Evolutionary conservation across 805 yeast genomes (phyloP).

Genomic region (Starmerella potacharoeniae): DNA sequence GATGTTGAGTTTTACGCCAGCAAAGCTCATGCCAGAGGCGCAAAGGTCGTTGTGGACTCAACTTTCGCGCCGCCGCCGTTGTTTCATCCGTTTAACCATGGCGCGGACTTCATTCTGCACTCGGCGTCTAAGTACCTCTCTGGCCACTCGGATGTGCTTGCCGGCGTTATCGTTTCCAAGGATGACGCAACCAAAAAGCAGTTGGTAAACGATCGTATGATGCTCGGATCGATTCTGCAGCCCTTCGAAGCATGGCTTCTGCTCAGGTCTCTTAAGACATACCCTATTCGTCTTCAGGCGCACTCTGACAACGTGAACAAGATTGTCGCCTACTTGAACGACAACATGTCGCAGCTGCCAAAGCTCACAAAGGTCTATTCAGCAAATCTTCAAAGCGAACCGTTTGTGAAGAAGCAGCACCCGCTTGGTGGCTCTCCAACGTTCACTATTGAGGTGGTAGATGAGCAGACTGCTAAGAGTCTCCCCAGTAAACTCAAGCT

Average conservation of each 20-base stretch:
- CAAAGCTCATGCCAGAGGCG: conserved; percentile 65
- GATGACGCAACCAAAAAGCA: conserved; percentile 39
- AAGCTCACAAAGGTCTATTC: conserved; percentile 73
- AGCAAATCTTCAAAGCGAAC: conserved; percentile 48
- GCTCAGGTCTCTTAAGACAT: conserved; percentile 81
- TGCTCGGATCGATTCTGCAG: conserved; percentile 80
- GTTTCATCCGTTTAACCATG: conserved; percentile 64
- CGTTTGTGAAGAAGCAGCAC: conserved; percentile 61
- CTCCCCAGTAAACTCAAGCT: conserved; percentile 64
- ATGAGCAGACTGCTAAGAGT: conserved; percentile 60
- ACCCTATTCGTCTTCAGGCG: conserved; percentile 66
- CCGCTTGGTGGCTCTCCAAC: conserved; percentile 86
- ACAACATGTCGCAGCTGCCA: conserved; percentile 30
- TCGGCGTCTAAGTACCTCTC: conserved; percentile 84
- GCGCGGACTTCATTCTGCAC: conserved; percentile 82
- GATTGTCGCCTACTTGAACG: conserved; percentile 52
- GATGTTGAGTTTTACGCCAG: conserved; percentile 51
- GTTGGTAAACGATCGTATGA: conserved; percentile 44
- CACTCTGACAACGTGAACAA: conserved; percentile 54
- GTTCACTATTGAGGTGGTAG: conserved; percentile 75
- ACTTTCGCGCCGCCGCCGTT: conserved; percentile 92
- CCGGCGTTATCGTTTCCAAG: conserved; percentile 73
- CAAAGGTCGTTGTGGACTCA: conserved; percentile 62
- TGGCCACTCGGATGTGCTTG: conserved; percentile 85
- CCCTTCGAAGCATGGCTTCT: conserved; percentile 90